These are phyloP conservation scores for Kodamaea sagamina DNA, from an alignment of 805 yeast genomes.

Conservation along the genomic window DNA sequence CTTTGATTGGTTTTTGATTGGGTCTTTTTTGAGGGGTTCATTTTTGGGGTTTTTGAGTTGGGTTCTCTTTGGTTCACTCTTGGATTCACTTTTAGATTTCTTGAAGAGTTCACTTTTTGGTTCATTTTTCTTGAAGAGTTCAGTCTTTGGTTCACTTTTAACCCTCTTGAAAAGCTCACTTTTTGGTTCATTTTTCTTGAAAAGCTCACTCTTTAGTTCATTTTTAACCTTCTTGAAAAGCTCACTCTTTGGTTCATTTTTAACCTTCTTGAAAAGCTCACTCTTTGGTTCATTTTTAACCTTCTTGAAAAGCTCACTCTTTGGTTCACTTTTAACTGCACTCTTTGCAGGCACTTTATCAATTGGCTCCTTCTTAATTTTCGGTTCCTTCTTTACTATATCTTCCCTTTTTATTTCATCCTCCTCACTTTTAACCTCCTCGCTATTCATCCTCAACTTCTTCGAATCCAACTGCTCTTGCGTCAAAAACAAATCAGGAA, in stretches of 20 bases:
- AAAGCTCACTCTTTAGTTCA: too few species aligned
- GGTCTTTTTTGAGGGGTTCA: too few species aligned
- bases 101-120: not conserved
- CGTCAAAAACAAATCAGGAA: slow-evolving; percentile 64
- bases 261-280: not conserved
- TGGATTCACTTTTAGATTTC: not conserved
- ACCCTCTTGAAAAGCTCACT: too few species aligned
- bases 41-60: not conserved
- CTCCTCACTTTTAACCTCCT: slow-evolving; percentile 9
- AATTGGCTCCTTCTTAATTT: not conserved
- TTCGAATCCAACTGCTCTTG: slow-evolving; percentile 52
- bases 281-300: slow-evolving; percentile 10
- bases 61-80: too few species aligned
- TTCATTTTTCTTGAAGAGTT: not conserved
- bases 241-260: not conserved
- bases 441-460: slow-evolving; percentile 29
- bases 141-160: slow-evolving; percentile 7
- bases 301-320: too few species aligned
- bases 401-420: slow-evolving; percentile 5
- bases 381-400: slow-evolving; percentile 3
- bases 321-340: slow-evolving; percentile 12
- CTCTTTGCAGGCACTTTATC: slow-evolving; percentile 4
- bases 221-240: not conserved
- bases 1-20: not conserved
- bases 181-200: slow-evolving; percentile 14